A percentile compares a stretch with the other conserved stretches of the same genome.
Evolutionary conservation across 495 filamentous ascomycete species (phyloP).

Genomic region (Aspergillus egyptiacus): DNA sequence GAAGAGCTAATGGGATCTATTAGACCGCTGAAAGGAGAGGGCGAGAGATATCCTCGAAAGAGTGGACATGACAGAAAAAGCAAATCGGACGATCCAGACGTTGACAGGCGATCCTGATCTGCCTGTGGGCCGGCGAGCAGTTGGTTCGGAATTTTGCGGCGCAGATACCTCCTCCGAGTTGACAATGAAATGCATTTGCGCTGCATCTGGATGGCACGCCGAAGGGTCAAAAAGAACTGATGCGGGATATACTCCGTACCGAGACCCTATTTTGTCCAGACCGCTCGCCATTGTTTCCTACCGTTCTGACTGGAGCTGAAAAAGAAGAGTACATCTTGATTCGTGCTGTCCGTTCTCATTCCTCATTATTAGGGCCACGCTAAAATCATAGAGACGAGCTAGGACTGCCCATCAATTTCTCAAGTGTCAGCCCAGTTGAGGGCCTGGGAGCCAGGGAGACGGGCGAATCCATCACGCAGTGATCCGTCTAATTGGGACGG

Average conservation of each 20-base stretch:
- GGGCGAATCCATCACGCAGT: neutral
- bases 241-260: too few species aligned
- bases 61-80: conserved; percentile 4
- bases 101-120: conserved; percentile 17
- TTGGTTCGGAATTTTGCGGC: conserved; percentile 13
- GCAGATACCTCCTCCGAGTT: neutral
- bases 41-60: conserved; percentile 5
- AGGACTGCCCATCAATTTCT: neutral
- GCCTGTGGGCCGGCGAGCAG: conserved; percentile 10
- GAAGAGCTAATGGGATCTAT: conserved; percentile 20
- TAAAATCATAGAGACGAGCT: conserved; percentile 1
- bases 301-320: too few species aligned
- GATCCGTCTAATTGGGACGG: neutral
- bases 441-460: neutral
- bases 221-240: neutral
- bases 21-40: conserved; percentile 8
- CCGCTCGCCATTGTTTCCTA: too few species aligned
- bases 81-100: conserved; percentile 12
- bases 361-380: neutral
- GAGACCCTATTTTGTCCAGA: too few species aligned
- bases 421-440: neutral
- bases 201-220: neutral
- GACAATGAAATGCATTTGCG: conserved; percentile 2
- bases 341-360: neutral
- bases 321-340: too few species aligned